Conservation (phyloP, 257 asterid genomes). For the Misopates orontium region DNA sequence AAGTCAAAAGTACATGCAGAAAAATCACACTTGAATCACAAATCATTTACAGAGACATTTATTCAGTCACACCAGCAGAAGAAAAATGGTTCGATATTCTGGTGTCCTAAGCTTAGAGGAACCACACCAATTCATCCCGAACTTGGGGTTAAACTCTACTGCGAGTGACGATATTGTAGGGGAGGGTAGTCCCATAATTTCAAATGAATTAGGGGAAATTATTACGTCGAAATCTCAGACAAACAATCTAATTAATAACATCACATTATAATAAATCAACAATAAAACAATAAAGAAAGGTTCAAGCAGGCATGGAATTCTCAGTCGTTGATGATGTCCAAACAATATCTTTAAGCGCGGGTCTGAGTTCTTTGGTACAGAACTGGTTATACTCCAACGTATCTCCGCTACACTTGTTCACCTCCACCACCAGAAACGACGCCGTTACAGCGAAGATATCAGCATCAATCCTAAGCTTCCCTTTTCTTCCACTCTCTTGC, state of each 20-base stretch:
- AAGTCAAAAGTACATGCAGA: neutral
- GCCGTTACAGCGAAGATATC: slow-evolving; percentile 54
- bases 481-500: slow-evolving; percentile 44
- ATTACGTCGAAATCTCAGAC: neutral
- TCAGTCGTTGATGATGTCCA: slow-evolving; percentile 21
- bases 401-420: slow-evolving; percentile 50
- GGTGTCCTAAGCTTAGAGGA: no score
- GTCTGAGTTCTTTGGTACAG: slow-evolving; percentile 47
- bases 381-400: slow-evolving; percentile 51
- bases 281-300: neutral
- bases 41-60: neutral
- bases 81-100: no score
- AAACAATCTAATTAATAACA: neutral
- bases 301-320: slow-evolving; percentile 3
- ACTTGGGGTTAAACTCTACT: no score
- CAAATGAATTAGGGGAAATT: neutral
- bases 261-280: neutral
- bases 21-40: neutral
- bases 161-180: no score
- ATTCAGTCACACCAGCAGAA: neutral
- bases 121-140: no score
- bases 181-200: no score
- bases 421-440: slow-evolving; percentile 51
- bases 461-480: slow-evolving; percentile 49
- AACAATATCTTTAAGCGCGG: slow-evolving; percentile 47